Conservation (phyloP, 768 basidiomycete genomes). For the Xerocomellus chrysenteron region DNA sequence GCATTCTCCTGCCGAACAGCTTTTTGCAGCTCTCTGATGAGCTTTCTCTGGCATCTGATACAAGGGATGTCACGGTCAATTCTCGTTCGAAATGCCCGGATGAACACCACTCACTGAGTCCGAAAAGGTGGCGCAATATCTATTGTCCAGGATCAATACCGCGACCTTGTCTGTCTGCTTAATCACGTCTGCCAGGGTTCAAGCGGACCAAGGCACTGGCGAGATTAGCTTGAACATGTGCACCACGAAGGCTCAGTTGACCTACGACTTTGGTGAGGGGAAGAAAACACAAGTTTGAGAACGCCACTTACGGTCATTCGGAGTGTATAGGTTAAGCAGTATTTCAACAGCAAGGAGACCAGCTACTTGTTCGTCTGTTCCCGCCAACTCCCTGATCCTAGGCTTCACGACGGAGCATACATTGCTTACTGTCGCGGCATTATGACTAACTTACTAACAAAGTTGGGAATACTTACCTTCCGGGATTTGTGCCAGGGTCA, state of each 20-base stretch:
- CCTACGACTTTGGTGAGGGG: not conserved
- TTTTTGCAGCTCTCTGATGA: conserved; percentile 8
- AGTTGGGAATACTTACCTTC: conserved; percentile 1
- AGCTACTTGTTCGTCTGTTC: not conserved
- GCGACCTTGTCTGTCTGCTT: too few relatives aligned
- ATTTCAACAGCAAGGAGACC: conserved; percentile 24
- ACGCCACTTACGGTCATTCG: not conserved
- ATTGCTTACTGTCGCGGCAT: not conserved
- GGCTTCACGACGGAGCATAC: conserved; percentile 1
- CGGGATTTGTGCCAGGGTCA: conserved; percentile 12
- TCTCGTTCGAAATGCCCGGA: not conserved
- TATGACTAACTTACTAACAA: too few relatives aligned
- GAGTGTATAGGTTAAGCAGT: conserved; percentile 10
- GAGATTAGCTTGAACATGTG: conserved; percentile 16
- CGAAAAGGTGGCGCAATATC: conserved; percentile 11
- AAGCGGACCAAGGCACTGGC: conserved; percentile 12
- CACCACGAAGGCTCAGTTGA: conserved; percentile 4
- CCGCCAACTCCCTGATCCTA: conserved; percentile 12
- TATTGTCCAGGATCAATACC: not conserved
- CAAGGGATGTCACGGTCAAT: not conserved
- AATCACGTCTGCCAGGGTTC: not conserved
- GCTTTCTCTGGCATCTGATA: conserved; percentile 8
- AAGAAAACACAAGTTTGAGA: not conserved
- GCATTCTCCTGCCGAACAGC: not conserved
- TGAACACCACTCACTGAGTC: conserved; percentile 5